Evolutionary conservation across 805 yeast species (phyloP).

Genomic region (Wickerhamomyces hampshirensis): DNA sequence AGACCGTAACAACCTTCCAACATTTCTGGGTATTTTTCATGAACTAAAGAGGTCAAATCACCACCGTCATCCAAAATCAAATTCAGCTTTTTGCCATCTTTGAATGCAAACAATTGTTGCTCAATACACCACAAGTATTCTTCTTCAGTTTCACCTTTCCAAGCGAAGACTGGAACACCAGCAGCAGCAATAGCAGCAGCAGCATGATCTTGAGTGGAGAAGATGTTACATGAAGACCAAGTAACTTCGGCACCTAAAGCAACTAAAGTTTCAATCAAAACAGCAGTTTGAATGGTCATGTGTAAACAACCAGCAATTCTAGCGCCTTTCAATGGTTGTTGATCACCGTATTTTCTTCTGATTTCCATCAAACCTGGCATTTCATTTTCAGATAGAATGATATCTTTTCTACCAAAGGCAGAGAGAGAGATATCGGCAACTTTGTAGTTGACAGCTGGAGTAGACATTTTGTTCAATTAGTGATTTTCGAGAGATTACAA

Average conservation of each 20-base stretch:
- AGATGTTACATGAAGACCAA: constrained; percentile 99
- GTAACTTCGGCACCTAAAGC: constrained; percentile 99
- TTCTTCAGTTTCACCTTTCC: constrained; percentile 99
- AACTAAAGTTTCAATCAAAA: constrained; percentile 92
- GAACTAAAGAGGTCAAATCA: constrained; percentile 94
- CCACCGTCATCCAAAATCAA: constrained; percentile 99
- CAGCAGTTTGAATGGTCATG: constrained; percentile 99
- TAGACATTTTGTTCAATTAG: constrained; percentile 46
- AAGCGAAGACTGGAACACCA: constrained; percentile 98
- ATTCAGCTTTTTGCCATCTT: constrained; percentile 92
- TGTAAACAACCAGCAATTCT: constrained; percentile 98
- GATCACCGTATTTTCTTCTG: constrained; percentile 85
- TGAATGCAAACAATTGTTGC: constrained; percentile 97
- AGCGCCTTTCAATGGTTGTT: constrained; percentile 97
- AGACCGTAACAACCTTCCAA: constrained; percentile 91
- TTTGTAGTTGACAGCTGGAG: constrained; percentile 74
- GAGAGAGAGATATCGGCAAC: constrained; percentile 98
- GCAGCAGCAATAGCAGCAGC: constrained; percentile 99
- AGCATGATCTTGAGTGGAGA: constrained; percentile 99
- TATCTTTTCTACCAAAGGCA: constrained; percentile 99
- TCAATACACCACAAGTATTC: constrained; percentile 99
- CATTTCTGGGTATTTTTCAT: constrained; percentile 97
- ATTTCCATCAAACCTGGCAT: constrained; percentile 99
- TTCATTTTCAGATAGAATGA: constrained; percentile 97
- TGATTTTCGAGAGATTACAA: background rate